A percentile compares a stretch with the other conserved stretches of the same genome.
These are phyloP conservation scores for Polysphondylium violaceum DNA, from an alignment of 78 protist species.

Conservation along the genomic window DNA sequence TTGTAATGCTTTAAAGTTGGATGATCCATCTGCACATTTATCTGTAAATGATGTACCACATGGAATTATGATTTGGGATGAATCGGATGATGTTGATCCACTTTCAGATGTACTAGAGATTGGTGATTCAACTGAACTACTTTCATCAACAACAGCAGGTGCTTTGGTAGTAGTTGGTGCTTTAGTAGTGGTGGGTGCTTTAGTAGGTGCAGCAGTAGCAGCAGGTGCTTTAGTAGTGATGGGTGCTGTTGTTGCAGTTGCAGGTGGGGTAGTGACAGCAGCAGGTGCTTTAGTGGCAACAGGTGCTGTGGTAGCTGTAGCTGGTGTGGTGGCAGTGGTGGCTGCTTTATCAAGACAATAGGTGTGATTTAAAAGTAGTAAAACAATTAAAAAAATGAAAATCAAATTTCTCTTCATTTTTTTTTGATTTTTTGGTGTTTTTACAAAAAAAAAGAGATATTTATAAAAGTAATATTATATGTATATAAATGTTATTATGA, in stretches of 20 bases:
- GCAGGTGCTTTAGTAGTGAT: neutral
- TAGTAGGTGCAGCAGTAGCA: neutral
- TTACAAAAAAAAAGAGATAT: too few relatives aligned
- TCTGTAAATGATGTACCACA: constrained; percentile 1
- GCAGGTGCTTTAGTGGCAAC: neutral
- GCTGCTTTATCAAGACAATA: too few relatives aligned
- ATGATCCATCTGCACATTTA: neutral
- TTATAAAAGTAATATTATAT: too few relatives aligned
- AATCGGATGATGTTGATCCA: neutral
- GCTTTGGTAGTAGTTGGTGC: neutral
- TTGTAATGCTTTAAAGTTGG: neutral
- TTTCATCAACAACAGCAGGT: neutral
- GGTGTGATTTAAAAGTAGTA: too few relatives aligned
- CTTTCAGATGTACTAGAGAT: neutral
- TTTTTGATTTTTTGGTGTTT: too few relatives aligned
- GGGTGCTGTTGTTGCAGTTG: neutral
- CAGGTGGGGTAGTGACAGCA: neutral
- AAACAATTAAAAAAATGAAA: too few relatives aligned
- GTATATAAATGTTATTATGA: too few relatives aligned
- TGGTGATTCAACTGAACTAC: neutral
- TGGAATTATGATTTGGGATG: neutral
- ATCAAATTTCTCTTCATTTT: too few relatives aligned
- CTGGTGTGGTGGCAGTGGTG: neutral
- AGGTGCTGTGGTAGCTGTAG: neutral
- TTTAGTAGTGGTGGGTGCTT: neutral